Percentiles rank a stretch among this genome's conserved stretches.
phyloP scores from a whole-genome alignment of 148 eudicot genomes.

The Nepenthes mirabilis region DNA sequence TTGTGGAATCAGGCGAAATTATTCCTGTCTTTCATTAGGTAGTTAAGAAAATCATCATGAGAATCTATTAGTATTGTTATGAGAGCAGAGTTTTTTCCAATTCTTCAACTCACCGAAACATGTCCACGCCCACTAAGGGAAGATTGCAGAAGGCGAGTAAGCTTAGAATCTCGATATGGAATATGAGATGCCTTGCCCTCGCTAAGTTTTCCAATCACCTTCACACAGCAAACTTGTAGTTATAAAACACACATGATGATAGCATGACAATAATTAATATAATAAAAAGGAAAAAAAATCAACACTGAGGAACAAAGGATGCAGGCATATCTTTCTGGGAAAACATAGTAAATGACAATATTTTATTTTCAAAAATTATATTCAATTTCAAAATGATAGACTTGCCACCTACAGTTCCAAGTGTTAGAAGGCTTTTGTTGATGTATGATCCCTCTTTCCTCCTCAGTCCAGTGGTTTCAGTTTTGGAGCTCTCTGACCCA shows the following conservation, averaged over 20 bases:
- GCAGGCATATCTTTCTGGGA: not conserved
- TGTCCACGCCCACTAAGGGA: slow-evolving; percentile 97
- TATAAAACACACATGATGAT: not conserved
- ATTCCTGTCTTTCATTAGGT: not conserved
- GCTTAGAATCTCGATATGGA: slow-evolving; percentile 97
- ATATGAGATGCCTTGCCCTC: slow-evolving; percentile 96
- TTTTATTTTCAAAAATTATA: too few species aligned
- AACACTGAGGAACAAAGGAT: not conserved
- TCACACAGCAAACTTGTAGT: slow-evolving; percentile 9
- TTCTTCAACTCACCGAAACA: slow-evolving; percentile 62
- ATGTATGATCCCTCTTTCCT: slow-evolving; percentile 99
- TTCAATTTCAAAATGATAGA: not conserved
- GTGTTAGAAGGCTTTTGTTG: slow-evolving; percentile 93
- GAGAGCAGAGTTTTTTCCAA: too few species aligned
- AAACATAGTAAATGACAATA: too few species aligned
- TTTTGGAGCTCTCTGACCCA: slow-evolving; percentile 99
- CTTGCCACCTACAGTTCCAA: slow-evolving; percentile 61
- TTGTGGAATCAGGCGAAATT: too few species aligned
- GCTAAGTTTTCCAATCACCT: slow-evolving; percentile 98
- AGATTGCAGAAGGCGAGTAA: slow-evolving; percentile 88
- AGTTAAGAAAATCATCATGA: not conserved
- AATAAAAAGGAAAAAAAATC: not conserved
- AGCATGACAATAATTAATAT: too few species aligned
- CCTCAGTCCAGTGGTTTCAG: slow-evolving; percentile 93
- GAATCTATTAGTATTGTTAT: too few species aligned